phyloP scores from a whole-genome alignment of 2,329 filamentous ascomycete genomes.

The Ceratocystis ficicola region DNA sequence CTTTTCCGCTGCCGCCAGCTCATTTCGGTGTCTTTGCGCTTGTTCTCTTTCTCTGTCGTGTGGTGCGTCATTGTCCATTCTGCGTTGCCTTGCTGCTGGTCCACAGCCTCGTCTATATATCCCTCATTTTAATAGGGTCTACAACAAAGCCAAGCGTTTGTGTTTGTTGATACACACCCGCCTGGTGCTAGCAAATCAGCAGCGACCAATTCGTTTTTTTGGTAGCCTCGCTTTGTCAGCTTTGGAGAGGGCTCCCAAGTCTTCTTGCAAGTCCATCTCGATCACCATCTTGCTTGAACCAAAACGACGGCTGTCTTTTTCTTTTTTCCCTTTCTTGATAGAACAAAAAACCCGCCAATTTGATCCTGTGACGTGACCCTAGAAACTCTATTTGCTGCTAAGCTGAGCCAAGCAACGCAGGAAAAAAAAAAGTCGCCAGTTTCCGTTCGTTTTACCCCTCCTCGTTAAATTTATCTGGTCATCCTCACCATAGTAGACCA shows the following conservation, averaged over 20 bases:
- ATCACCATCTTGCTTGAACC: neutral
- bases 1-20: neutral
- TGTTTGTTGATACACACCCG: neutral
- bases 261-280: neutral
- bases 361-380: slow-evolving; percentile 5
- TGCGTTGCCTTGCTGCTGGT: slow-evolving; percentile 6
- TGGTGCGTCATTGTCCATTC: neutral
- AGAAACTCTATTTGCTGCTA: slow-evolving; percentile 6
- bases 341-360: neutral
- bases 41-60: neutral
- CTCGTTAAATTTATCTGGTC: neutral
- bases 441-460: slow-evolving; percentile 8
- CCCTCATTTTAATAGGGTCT: neutral
- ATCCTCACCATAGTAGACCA: neutral
- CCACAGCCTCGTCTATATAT: slow-evolving; percentile 1
- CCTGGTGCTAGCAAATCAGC: slow-evolving; percentile 8
- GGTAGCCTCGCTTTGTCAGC: slow-evolving; percentile 9
- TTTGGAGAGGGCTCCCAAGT: neutral
- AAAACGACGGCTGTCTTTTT: neutral
- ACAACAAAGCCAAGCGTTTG: neutral
- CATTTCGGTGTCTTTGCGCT: neutral
- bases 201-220: neutral
- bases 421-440: neutral
- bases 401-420: neutral
- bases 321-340: neutral